phyloP scores from a whole-genome alignment of 768 basidiomycete genomes.

The Pholiota conissans region DNA sequence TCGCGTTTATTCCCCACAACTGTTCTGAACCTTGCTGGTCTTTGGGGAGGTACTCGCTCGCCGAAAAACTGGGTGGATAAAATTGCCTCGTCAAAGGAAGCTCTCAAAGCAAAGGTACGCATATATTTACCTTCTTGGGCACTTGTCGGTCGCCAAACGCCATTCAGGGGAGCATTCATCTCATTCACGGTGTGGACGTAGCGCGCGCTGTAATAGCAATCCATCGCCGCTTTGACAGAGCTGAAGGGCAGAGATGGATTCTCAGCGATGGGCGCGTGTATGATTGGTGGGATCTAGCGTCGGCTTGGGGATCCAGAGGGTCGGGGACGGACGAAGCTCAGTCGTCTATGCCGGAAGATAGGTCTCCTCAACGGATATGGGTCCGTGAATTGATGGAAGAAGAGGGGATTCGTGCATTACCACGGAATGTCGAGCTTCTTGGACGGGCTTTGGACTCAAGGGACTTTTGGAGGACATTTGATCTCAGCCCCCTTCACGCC shows the following conservation, averaged over 20 bases:
- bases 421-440: constrained; percentile 46
- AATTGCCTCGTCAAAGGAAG: constrained; percentile 58
- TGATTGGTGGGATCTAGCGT: constrained; percentile 70
- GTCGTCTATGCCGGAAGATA: constrained; percentile 11
- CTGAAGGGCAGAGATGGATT: constrained; percentile 55
- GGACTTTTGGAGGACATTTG: constrained; percentile 59
- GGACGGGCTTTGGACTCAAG: constrained; percentile 58
- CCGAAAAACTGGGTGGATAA: constrained; percentile 50
- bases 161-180: constrained; percentile 53
- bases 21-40: constrained; percentile 60
- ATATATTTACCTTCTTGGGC: background rate
- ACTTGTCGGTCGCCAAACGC: background rate
- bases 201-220: constrained; percentile 62
- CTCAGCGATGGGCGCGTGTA: constrained; percentile 56
- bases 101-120: constrained; percentile 46
- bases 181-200: constrained; percentile 63
- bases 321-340: background rate
- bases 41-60: constrained; percentile 59
- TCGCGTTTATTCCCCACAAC: constrained; percentile 41
- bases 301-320: constrained; percentile 45
- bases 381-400: constrained; percentile 61
- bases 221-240: constrained; percentile 40
- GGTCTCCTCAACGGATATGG: constrained; percentile 48
- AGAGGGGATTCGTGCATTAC: constrained; percentile 46
- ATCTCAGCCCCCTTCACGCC: constrained; percentile 41